phyloP scores from a whole-genome alignment of 108 stramenopile species.

The Pseudonitzschia pungens region DNA sequence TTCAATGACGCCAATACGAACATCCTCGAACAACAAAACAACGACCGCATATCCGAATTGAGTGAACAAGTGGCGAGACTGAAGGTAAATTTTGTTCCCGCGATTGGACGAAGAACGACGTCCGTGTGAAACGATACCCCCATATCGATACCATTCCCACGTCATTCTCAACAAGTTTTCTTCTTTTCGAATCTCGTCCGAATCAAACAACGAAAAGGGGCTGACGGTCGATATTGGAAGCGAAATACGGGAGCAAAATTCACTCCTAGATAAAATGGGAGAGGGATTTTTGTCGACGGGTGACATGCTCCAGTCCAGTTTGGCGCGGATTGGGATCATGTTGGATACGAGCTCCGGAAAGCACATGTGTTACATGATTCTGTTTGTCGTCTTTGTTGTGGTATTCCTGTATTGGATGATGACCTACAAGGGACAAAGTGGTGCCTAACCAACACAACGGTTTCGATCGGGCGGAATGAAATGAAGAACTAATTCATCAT shows the following conservation, averaged over 20 bases:
- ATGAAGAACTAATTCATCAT: background rate
- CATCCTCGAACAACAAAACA: conserved; percentile 87
- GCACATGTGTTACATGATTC: conserved; percentile 90
- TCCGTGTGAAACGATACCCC: too few relatives aligned
- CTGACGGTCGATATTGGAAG: conserved; percentile 87
- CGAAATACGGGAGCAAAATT: conserved; percentile 88
- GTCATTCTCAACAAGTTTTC: background rate
- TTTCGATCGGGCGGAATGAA: too few relatives aligned
- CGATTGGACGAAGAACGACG: too few relatives aligned
- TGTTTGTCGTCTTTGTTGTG: conserved; percentile 80
- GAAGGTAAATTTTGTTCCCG: conserved; percentile 32
- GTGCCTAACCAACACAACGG: conserved; percentile 22
- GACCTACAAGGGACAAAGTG: conserved; percentile 46
- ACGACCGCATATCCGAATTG: conserved; percentile 80
- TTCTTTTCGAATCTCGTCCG: background rate
- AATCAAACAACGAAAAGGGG: conserved; percentile 33
- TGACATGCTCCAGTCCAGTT: conserved; percentile 68
- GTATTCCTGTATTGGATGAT: conserved; percentile 85
- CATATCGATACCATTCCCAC: background rate
- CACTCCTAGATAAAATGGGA: conserved; percentile 81
- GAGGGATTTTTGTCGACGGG: conserved; percentile 75
- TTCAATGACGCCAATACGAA: conserved; percentile 71
- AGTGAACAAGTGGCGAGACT: conserved; percentile 82
- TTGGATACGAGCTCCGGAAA: conserved; percentile 75
- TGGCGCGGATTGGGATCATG: conserved; percentile 84